These are phyloP conservation scores for Apiospora aurea DNA, from an alignment of 2,329 filamentous ascomycete genomes.

Conservation along the genomic window DNA sequence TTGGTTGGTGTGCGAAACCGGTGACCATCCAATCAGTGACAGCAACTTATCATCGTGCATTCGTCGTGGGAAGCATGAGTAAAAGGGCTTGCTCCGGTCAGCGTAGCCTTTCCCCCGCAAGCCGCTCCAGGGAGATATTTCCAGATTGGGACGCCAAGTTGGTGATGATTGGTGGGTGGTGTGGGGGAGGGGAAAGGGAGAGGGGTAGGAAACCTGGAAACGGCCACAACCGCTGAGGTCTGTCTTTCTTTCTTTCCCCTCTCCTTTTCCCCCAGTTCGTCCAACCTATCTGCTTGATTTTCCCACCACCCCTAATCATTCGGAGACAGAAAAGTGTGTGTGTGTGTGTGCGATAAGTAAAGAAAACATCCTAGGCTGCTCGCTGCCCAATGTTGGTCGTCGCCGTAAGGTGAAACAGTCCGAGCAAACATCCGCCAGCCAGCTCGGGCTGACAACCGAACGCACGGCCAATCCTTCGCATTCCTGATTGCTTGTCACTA, in stretches of 20 bases:
- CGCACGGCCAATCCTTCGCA: slow-evolving; percentile 10
- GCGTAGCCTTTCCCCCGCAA: neutral
- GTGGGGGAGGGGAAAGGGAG: neutral
- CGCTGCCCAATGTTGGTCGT: neutral
- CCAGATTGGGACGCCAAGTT: slow-evolving; percentile 10
- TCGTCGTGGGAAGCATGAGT: neutral
- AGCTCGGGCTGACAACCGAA: neutral
- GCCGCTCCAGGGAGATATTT: neutral
- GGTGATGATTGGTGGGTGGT: slow-evolving; percentile 17
- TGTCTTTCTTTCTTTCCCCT: neutral
- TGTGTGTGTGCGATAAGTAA: no score
- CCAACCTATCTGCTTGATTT: neutral
- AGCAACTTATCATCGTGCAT: neutral
- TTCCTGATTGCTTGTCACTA: neutral
- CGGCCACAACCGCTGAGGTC: neutral
- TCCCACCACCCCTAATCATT: neutral
- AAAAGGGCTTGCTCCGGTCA: neutral
- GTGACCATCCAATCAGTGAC: neutral
- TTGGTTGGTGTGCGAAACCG: neutral
- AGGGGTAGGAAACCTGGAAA: neutral
- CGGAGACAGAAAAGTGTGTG: neutral
- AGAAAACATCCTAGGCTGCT: neutral
- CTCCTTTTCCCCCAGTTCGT: neutral
- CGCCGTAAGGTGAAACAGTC: neutral
- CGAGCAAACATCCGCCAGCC: neutral